Evolutionary conservation across 495 filamentous ascomycete species (phyloP), one percentile per base, ranked within the genome.

Genomic region (Aspergillus sclerotiicarbonarius): DNA sequence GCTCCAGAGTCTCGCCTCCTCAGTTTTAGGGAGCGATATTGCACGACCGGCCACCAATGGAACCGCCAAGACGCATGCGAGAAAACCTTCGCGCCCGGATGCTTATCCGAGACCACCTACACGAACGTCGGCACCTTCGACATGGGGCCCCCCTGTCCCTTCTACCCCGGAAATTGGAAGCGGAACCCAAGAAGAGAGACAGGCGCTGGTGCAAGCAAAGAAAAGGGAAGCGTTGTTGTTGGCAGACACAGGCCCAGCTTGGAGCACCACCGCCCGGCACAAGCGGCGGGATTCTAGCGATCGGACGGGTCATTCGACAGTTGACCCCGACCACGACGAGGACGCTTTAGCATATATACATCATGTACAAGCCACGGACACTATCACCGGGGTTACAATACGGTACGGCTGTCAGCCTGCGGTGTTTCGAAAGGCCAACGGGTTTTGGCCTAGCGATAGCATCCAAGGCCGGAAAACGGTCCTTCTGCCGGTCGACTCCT

Each of bases 391-490:
- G 3, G 87, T 98, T 18, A 88, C 90, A 25, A 90, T 98, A 44
- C 88, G 85, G 59, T 98, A 94, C 71, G 88, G 88, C 60, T 96
- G 91, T 64, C 83, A 87, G 57, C 80, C 89, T 46, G 85, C 88
- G 29, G 78, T 89, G 0, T 89, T 98, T 56, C 76, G 88, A 21
- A 92, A 91, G 67, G 89, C 90, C 25, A 98, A 98, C 66, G 84
- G 93, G 16, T 82, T 98, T 62, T 98, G 94, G 94, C 90, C 90
- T 8, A 90, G 90, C 57, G 95, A 97, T 67, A 87, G 82, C 54
- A 88, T 96, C 35, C 92, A 96, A 67, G 82, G 84, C 52, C 85
- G 91, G 41, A 90, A 90, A 62, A 85, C 82, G 18, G 80, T 98
- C 15, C 77, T 96, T 8, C 71, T 98, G 29, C 94, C 94, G 3